phyloP scores from a whole-genome alignment of 1,284 basidiomycete species.

The Dichomitus squalens region DNA sequence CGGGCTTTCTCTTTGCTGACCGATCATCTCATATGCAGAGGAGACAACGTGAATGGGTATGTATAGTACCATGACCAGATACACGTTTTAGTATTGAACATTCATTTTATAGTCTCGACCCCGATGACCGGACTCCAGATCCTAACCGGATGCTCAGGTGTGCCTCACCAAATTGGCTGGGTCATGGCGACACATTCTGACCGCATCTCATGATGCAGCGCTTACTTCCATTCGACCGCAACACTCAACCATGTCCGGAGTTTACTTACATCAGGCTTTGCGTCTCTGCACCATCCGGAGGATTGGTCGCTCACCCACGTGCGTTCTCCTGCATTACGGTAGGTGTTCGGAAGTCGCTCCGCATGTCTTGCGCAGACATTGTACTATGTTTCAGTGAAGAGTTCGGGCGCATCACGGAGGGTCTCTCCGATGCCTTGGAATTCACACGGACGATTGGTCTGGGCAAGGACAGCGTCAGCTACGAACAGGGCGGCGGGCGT shows the following conservation, averaged over 20 bases:
- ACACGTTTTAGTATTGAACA: background rate
- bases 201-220: slow-evolving; percentile 46
- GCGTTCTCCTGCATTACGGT: slow-evolving; percentile 77
- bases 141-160: slow-evolving; percentile 85
- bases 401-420: slow-evolving; percentile 85
- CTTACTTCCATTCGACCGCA: slow-evolving; percentile 95
- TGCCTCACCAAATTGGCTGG: slow-evolving; percentile 1
- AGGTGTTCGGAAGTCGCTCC: slow-evolving; percentile 20
- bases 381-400: slow-evolving; percentile 52
- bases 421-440: slow-evolving; percentile 89
- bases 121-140: slow-evolving; percentile 82
- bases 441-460: slow-evolving; percentile 90
- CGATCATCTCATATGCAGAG: slow-evolving; percentile 48
- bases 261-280: slow-evolving; percentile 89
- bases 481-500: slow-evolving; percentile 68
- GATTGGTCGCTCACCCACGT: slow-evolving; percentile 95
- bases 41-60: slow-evolving; percentile 95
- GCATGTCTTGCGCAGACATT: background rate
- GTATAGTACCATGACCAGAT: background rate
- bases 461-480: slow-evolving; percentile 51
- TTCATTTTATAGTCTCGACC: slow-evolving; percentile 52
- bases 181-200: no score
- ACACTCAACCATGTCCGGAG: slow-evolving; percentile 94
- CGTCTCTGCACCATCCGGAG: slow-evolving; percentile 87
- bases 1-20: background rate